Evolutionary conservation across 768 basidiomycete genomes (phyloP).

Genomic region (Glaciozyma antarctica): DNA sequence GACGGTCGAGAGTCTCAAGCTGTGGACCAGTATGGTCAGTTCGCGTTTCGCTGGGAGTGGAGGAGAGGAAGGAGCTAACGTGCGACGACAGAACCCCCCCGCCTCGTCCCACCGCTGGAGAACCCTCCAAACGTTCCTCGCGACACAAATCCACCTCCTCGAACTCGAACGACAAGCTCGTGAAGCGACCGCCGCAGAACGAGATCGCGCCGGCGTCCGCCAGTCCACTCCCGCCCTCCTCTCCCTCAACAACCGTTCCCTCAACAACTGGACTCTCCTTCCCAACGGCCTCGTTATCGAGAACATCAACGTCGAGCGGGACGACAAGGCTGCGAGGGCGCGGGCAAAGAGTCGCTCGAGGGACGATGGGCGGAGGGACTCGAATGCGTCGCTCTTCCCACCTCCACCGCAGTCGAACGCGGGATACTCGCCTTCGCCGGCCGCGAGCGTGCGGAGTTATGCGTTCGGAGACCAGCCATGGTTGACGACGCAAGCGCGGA

Average conservation of each 20-base stretch:
- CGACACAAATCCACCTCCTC: constrained; percentile 65
- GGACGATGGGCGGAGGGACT: constrained; percentile 3
- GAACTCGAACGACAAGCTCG: constrained; percentile 74
- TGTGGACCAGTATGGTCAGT: constrained; percentile 48
- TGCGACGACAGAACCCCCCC: constrained; percentile 61
- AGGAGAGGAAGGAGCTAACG: background rate
- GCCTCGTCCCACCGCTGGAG: constrained; percentile 78
- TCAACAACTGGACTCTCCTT: constrained; percentile 50
- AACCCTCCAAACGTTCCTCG: constrained; percentile 71
- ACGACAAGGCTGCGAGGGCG: constrained; percentile 22
- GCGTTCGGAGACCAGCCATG: constrained; percentile 30
- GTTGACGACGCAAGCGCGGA: constrained; percentile 12
- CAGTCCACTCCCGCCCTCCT: constrained; percentile 30
- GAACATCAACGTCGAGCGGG: constrained; percentile 61
- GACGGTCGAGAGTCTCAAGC: constrained; percentile 39
- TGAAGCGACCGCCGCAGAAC: constrained; percentile 66
- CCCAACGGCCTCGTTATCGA: constrained; percentile 86
- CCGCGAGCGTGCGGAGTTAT: constrained; percentile 18
- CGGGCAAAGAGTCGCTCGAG: constrained; percentile 15
- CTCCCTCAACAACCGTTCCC: constrained; percentile 38
- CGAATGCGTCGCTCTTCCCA: background rate
- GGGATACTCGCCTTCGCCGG: background rate
- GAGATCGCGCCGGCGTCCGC: constrained; percentile 47
- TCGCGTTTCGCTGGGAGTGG: background rate
- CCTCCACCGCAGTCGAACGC: background rate